Conservation (phyloP, 108 stramenopile genomes). For the Skeletonema grethae region DNA sequence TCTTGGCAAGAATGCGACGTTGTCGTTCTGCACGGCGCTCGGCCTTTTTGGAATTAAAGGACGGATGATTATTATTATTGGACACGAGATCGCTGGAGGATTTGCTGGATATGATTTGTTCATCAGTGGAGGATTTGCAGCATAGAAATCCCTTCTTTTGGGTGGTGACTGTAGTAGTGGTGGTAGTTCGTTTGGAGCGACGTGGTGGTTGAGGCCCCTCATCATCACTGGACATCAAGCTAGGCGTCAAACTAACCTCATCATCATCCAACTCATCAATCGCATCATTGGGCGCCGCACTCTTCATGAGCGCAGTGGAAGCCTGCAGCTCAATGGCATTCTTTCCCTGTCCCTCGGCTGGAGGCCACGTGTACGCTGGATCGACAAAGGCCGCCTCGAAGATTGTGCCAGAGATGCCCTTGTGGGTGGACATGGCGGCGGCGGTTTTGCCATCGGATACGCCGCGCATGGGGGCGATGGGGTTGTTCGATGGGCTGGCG, state of each 20-base stretch:
- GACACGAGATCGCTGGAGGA: not conserved
- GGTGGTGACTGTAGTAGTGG: no score
- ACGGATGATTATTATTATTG: no score
- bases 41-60: not conserved
- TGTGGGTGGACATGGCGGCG: constrained; percentile 18
- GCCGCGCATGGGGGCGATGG: not conserved
- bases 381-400: constrained; percentile 89
- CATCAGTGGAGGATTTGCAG: not conserved
- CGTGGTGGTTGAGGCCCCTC: not conserved
- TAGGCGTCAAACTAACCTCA: constrained; percentile 19
- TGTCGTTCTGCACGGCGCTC: constrained; percentile 23
- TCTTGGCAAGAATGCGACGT: constrained; percentile 28
- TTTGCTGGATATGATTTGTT: no score
- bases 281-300: constrained; percentile 34
- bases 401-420: constrained; percentile 56
- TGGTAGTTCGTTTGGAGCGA: not conserved
- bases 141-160: not conserved
- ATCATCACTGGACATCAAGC: constrained; percentile 27
- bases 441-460: constrained; percentile 20
- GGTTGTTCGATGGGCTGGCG: constrained; percentile 11
- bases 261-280: constrained; percentile 29
- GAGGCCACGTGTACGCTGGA: constrained; percentile 84
- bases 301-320: constrained; percentile 49
- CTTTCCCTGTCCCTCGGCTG: constrained; percentile 65
- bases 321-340: constrained; percentile 85